Percentiles rank a stretch among this genome's conserved stretches.
These are phyloP conservation scores for Phytophthora tubulina DNA, from an alignment of 352 stramenopile genomes.

Conservation along the genomic window DNA sequence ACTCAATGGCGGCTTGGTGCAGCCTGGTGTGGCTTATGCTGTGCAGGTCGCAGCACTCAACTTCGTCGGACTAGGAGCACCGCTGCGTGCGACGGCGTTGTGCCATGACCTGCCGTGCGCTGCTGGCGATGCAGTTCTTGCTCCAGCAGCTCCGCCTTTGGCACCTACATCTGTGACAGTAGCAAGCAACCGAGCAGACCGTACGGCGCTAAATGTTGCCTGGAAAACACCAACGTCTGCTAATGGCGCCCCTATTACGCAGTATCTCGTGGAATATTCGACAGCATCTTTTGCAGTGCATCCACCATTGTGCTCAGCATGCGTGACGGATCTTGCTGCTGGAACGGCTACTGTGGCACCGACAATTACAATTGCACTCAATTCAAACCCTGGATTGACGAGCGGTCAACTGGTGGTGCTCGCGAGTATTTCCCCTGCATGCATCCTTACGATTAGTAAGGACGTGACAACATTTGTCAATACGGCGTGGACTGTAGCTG, in stretches of 20 bases:
- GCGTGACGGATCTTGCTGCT: slow-evolving; percentile 50
- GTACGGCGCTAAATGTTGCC: slow-evolving; percentile 83
- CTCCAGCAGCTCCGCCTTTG: slow-evolving; percentile 75
- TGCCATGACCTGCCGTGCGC: slow-evolving; percentile 66
- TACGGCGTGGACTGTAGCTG: slow-evolving; percentile 45
- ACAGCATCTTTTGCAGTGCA: slow-evolving; percentile 54
- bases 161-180: slow-evolving; percentile 83
- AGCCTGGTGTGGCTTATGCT: slow-evolving; percentile 88
- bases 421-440: slow-evolving; percentile 53
- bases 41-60: slow-evolving; percentile 93
- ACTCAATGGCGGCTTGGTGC: slow-evolving; percentile 84
- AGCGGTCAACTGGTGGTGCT: slow-evolving; percentile 57
- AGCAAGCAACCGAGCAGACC: slow-evolving; percentile 80
- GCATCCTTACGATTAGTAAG: slow-evolving; percentile 57
- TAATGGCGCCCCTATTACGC: slow-evolving; percentile 74
- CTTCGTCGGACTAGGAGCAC: slow-evolving; percentile 75
- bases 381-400: slow-evolving; percentile 37
- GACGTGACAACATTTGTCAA: slow-evolving; percentile 34
- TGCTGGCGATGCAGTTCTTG: slow-evolving; percentile 46
- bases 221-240: slow-evolving; percentile 75
- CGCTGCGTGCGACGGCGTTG: slow-evolving; percentile 49
- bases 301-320: slow-evolving; percentile 57
- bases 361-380: slow-evolving; percentile 61
- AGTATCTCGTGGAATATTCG: slow-evolving; percentile 92
- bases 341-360: slow-evolving; percentile 26